Evolutionary conservation across 2,329 filamentous ascomycete genomes (phyloP).

Genomic region (Geosmithia putterillii): DNA sequence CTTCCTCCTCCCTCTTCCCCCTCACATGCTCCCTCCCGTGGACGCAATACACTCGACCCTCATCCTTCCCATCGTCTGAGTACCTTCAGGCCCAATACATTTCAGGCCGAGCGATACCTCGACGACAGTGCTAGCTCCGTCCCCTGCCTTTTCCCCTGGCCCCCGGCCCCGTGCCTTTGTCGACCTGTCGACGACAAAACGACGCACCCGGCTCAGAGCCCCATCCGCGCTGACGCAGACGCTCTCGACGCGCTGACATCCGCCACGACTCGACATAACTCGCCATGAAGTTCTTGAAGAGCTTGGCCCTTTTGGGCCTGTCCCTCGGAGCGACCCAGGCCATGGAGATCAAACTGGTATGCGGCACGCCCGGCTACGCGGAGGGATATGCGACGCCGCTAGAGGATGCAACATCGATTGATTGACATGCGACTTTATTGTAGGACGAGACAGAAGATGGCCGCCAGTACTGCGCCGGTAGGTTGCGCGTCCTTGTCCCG

Average conservation of each 20-base stretch:
- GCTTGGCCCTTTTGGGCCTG: conserved; percentile 38
- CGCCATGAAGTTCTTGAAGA: conserved; percentile 41
- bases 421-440: conserved; percentile 1
- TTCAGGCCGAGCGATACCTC: not conserved
- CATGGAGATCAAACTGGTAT: conserved; percentile 46
- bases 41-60: not conserved
- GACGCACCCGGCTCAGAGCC: no score
- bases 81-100: not conserved
- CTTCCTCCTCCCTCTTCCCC: no score
- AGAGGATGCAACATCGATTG: not conserved
- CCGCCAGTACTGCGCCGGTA: conserved; percentile 65
- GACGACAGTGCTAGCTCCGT: not conserved
- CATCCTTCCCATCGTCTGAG: not conserved
- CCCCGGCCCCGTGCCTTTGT: not conserved
- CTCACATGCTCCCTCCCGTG: not conserved
- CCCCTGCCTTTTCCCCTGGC: not conserved
- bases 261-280: not conserved
- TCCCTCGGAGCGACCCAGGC: conserved; percentile 41
- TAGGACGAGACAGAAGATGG: conserved; percentile 68
- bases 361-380: conserved; percentile 6
- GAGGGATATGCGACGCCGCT: not conserved
- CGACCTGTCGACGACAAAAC: not conserved
- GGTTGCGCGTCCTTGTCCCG: conserved; percentile 7
- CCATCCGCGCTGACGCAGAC: no score
- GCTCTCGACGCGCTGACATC: not conserved